Evolutionary conservation across 805 yeast genomes (phyloP).

Genomic region (Saccharomycopsis sp.): DNA sequence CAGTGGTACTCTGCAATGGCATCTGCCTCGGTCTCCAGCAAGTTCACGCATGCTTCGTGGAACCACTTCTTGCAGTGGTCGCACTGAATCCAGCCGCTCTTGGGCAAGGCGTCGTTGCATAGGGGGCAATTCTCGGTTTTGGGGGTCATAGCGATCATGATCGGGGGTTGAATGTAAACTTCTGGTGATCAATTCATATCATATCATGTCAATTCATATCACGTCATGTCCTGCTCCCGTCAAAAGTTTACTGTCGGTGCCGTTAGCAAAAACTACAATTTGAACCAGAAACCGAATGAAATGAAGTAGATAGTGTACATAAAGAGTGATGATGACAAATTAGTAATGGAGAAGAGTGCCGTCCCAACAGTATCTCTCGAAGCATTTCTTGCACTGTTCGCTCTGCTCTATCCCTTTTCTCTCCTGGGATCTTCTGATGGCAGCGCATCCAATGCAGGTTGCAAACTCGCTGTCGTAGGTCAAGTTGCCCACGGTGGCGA

Average conservation of each 20-base stretch:
- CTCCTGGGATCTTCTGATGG: conserved; percentile 70
- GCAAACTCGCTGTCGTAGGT: conserved; percentile 63
- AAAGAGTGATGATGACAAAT: not conserved
- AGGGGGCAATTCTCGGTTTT: too few relatives aligned
- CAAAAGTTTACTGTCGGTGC: too few relatives aligned
- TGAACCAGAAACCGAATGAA: too few relatives aligned
- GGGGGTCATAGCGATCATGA: too few relatives aligned
- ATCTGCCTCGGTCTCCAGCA: conserved; percentile 31
- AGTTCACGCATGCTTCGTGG: conserved; percentile 41
- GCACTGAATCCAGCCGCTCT: conserved; percentile 47
- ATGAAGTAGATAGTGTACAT: not conserved
- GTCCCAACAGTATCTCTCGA: conserved; percentile 67
- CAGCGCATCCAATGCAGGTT: conserved; percentile 75
- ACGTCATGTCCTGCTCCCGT: too few relatives aligned
- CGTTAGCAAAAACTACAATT: too few relatives aligned
- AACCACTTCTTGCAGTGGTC: conserved; percentile 46
- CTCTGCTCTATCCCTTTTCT: conserved; percentile 48
- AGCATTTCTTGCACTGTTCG: conserved; percentile 64
- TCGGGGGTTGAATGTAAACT: too few relatives aligned
- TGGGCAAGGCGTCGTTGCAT: conserved; percentile 18
- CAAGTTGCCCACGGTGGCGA: conserved; percentile 53
- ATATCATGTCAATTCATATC: too few relatives aligned
- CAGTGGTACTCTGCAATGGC: conserved; percentile 48
- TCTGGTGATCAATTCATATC: too few relatives aligned
- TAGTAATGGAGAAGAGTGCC: conserved; percentile 29